Conservation (phyloP, 129 eudicot species). For the Artemisia argyi region DNA sequence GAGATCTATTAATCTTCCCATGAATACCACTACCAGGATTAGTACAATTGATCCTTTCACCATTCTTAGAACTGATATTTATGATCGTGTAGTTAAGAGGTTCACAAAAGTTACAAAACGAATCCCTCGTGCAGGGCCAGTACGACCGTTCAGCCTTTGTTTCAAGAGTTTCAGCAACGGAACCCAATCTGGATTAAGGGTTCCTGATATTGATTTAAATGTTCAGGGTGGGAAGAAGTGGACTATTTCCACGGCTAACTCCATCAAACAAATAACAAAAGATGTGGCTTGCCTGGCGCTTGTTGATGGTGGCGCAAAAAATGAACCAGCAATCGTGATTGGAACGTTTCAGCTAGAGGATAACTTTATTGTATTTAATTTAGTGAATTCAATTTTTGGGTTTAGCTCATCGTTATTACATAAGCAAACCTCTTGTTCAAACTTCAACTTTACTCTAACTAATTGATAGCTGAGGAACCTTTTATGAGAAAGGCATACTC, state of each 20-base stretch:
- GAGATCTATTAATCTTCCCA: background rate
- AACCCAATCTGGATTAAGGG: background rate
- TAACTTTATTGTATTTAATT: background rate
- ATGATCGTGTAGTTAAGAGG: background rate
- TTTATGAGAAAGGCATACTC: background rate
- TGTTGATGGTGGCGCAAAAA: background rate
- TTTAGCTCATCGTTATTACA: background rate
- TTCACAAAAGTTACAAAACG: background rate
- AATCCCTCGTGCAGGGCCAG: constrained; percentile 1
- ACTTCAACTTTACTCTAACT: constrained; percentile 7
- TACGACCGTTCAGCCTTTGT: background rate
- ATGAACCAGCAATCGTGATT: constrained; percentile 3
- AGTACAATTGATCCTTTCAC: background rate
- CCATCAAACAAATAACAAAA: background rate
- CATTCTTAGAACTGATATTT: background rate
- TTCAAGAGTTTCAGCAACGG: background rate
- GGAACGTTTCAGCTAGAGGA: constrained; percentile 4
- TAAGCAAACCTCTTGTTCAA: constrained; percentile 2
- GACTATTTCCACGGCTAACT: background rate
- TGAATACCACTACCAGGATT: background rate
- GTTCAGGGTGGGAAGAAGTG: background rate
- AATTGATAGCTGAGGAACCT: background rate
- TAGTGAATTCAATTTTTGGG: background rate
- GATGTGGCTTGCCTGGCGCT: background rate
- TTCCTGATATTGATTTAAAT: background rate